These are phyloP conservation scores for Vitellaria paradoxa DNA, from an alignment of 179 eudicot species.

Conservation along the genomic window DNA sequence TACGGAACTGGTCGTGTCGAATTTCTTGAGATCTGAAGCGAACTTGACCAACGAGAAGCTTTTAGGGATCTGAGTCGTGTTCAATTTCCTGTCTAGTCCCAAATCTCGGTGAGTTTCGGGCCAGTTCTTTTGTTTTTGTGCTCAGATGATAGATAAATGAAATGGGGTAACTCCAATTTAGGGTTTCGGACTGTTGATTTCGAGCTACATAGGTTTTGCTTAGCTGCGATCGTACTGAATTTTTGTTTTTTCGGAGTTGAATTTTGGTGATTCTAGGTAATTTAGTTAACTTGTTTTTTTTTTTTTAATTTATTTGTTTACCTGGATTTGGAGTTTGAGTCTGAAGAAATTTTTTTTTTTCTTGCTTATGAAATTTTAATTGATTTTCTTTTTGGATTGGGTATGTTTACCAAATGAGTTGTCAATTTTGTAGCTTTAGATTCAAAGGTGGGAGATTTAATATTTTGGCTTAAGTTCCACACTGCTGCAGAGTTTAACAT, in stretches of 20 bases:
- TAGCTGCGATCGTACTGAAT: slow-evolving; percentile 30
- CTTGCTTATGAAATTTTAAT: neutral
- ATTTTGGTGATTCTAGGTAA: neutral
- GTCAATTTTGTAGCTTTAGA: slow-evolving; percentile 1
- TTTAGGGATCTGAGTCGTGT: slow-evolving; percentile 33
- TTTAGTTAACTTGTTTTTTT: slow-evolving; percentile 7
- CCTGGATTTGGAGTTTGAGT: neutral
- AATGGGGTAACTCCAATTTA: slow-evolving; percentile 19
- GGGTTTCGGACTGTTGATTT: slow-evolving; percentile 18
- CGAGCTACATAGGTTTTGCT: slow-evolving; percentile 9
- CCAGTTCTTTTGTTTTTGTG: slow-evolving; percentile 14
- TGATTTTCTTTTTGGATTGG: neutral
- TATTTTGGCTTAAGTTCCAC: neutral
- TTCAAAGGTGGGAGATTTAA: neutral
- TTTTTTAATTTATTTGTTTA: neutral
- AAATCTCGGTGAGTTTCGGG: slow-evolving; percentile 46
- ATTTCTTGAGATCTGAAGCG: slow-evolving; percentile 33
- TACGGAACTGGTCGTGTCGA: slow-evolving; percentile 25
- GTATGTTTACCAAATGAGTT: neutral
- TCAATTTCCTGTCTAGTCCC: slow-evolving; percentile 21
- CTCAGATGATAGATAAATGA: slow-evolving; percentile 13
- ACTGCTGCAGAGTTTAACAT: neutral
- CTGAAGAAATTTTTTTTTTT: neutral
- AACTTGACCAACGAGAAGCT: slow-evolving; percentile 24
- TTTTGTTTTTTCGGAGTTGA: slow-evolving; percentile 22